Evolutionary conservation across 129 eudicot species (phyloP), one percentile per base, ranked within the genome.

Genomic region (Escallonia herrerae): DNA sequence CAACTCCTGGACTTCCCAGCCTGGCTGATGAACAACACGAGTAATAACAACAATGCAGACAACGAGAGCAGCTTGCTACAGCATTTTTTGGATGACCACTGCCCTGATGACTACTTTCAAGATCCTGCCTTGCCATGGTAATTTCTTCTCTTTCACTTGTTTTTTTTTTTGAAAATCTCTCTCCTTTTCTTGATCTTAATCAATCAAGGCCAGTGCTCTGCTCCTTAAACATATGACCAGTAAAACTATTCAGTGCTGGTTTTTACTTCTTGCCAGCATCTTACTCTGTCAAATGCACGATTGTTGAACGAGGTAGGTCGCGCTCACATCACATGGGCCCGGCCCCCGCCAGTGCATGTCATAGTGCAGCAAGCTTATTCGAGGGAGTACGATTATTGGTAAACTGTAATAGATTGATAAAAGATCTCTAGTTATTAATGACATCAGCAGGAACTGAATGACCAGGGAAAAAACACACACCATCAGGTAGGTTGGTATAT

Each of bases 81-180:
- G 51, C 75, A 79, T 9, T 67, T 53, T 33, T 56, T 73, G 43
- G 69, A 81, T 74, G 83, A 82, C 42, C 56, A 51, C 38, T 76
- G 78, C 68, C 68, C 82, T 50, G 74, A 78, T 44, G 59, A 74
- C 15, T 79, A 80, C 74, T 75, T 63, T 53, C 85, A 79, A 79
- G 89, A 82, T 75, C 84, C 81, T 67, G 71, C 84, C 64, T 80
- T 88, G 78, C 84, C 93, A 49, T 80, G 89, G 96, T 88, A 84
- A 84, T 58, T 47, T 33, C 45, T 15, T 5, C 56, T 71, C 46
- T 72, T 51, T 56, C 13, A 40, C 53, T 7, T n/a, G n/a, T n/a
- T 9, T 55, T 0, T 6, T 8, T 60, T 43, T 49, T 15, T 5
- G 33, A 22, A 22, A 1, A 22, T 22, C 33, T 22, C 33, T 22